A percentile compares a stretch with the other conserved stretches of the same genome.
These are phyloP conservation scores for Cladochytrium replicatum DNA, from an alignment of 192 early-diverging fungal genomes.

Conservation along the genomic window DNA sequence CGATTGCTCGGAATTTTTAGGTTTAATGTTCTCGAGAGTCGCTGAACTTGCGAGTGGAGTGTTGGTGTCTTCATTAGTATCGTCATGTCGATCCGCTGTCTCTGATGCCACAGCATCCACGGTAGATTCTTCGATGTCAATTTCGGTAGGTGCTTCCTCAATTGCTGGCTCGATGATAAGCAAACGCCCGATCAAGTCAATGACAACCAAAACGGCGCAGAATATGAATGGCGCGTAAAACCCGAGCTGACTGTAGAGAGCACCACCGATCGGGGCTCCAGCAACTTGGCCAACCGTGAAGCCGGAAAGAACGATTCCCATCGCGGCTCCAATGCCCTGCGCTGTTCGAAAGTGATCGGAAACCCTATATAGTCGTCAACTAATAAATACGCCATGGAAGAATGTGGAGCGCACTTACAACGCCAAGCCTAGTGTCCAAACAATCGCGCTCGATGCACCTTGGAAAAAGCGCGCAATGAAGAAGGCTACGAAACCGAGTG, in stretches of 20 bases:
- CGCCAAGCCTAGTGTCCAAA: conserved; percentile 42
- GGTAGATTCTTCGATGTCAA: background rate
- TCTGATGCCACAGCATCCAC: too few species aligned
- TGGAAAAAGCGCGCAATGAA: conserved; percentile 60
- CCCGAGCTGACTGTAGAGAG: conserved; percentile 56
- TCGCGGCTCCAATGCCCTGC: conserved; percentile 56
- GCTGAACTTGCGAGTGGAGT: too few species aligned
- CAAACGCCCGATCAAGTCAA: conserved; percentile 53
- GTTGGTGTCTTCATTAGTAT: background rate
- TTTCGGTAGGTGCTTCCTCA: background rate
- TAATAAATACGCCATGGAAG: too few species aligned
- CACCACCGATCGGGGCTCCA: conserved; percentile 58
- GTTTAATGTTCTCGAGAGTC: too few species aligned
- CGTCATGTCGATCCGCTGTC: background rate
- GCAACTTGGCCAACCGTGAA: conserved; percentile 59
- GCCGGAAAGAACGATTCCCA: conserved; percentile 59
- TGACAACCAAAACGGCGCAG: conserved; percentile 43
- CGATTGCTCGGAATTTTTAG: too few species aligned
- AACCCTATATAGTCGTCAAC: conserved; percentile 63
- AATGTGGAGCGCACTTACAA: too few species aligned
- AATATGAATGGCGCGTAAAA: conserved; percentile 59
- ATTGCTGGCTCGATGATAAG: conserved; percentile 49
- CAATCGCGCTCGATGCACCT: conserved; percentile 62
- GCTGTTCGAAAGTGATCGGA: conserved; percentile 57
- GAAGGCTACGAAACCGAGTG: conserved; percentile 56